Percentiles rank a stretch among this genome's conserved stretches.
Evolutionary conservation across 2,329 filamentous ascomycete species (phyloP).

Genomic region (Nakataea oryzae): DNA sequence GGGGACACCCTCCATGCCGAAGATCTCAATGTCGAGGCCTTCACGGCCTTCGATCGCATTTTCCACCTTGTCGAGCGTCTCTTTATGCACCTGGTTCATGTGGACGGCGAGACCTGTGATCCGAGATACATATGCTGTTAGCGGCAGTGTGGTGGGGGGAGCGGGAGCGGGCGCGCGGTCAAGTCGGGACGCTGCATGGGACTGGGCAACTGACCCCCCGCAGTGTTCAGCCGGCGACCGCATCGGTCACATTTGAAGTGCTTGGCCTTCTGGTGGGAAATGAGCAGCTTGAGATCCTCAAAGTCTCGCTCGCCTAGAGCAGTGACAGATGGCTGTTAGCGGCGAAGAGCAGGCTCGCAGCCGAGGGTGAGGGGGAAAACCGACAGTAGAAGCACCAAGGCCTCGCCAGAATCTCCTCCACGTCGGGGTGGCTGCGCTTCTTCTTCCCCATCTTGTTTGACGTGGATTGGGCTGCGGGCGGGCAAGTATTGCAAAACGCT

Average conservation of each 20-base stretch:
- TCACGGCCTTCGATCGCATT: constrained; percentile 84
- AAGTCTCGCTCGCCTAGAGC: constrained; percentile 77
- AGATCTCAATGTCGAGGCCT: constrained; percentile 86
- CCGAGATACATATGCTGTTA: not conserved
- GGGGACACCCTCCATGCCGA: constrained; percentile 95
- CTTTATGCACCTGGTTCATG: constrained; percentile 98
- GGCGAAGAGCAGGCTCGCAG: not conserved
- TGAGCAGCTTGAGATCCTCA: constrained; percentile 91
- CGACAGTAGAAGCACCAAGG: constrained; percentile 97
- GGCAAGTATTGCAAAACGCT: not conserved
- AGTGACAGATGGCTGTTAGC: constrained; percentile 2
- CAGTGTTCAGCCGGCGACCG: constrained; percentile 79
- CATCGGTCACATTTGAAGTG: constrained; percentile 97
- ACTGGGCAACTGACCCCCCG: constrained; percentile 59
- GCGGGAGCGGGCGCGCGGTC: not conserved
- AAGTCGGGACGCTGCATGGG: too few relatives aligned
- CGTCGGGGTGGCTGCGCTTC: constrained; percentile 73
- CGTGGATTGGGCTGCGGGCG: not conserved
- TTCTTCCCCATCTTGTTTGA: constrained; percentile 66
- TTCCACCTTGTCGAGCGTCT: constrained; percentile 75
- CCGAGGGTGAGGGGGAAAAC: constrained; percentile 10
- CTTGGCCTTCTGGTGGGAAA: constrained; percentile 97
- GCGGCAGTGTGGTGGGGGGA: not conserved
- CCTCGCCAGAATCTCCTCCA: constrained; percentile 78
- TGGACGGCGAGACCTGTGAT: constrained; percentile 77